Conservation (phyloP, 805 yeast genomes). For the Candida ponderosae region DNA sequence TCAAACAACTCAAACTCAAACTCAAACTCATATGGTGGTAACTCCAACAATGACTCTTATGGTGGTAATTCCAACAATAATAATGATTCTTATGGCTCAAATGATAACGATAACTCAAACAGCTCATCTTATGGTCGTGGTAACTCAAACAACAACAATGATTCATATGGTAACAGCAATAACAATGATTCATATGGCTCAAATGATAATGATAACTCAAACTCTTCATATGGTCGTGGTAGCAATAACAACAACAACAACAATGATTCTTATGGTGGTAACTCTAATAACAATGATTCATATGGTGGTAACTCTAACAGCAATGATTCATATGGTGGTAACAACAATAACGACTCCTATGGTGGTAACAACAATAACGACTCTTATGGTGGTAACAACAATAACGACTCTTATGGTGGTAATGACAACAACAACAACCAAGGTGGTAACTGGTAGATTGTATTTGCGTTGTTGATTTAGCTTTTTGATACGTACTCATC, state of each 20-base stretch:
- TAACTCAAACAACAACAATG: conserved; percentile 9
- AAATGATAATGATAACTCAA: conserved; percentile 8
- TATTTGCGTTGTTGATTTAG: too few species aligned
- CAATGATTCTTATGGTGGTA: background rate
- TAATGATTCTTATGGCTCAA: conserved; percentile 13
- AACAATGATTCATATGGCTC: conserved; percentile 17
- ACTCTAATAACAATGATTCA: conserved; percentile 5
- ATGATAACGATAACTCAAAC: conserved; percentile 5
- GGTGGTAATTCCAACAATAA: conserved; percentile 13
- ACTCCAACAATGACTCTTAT: conserved; percentile 12
- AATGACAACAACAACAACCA: background rate
- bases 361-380: background rate
- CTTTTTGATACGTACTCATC: too few species aligned
- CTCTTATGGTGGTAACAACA: background rate
- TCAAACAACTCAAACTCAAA: too few species aligned
- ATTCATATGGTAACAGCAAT: conserved; percentile 17
- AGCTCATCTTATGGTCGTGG: conserved; percentile 21
- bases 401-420: background rate
- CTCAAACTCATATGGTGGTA: too few species aligned
- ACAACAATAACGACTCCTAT: background rate
- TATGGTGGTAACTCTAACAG: conserved; percentile 22
- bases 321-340: conserved; percentile 16
- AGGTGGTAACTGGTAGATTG: too few species aligned
- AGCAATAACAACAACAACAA: too few species aligned
- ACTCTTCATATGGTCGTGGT: background rate